Base-by-base conservation (phyloP, 805 yeast species). In the Wickerhamiella kazuoi region DNA sequence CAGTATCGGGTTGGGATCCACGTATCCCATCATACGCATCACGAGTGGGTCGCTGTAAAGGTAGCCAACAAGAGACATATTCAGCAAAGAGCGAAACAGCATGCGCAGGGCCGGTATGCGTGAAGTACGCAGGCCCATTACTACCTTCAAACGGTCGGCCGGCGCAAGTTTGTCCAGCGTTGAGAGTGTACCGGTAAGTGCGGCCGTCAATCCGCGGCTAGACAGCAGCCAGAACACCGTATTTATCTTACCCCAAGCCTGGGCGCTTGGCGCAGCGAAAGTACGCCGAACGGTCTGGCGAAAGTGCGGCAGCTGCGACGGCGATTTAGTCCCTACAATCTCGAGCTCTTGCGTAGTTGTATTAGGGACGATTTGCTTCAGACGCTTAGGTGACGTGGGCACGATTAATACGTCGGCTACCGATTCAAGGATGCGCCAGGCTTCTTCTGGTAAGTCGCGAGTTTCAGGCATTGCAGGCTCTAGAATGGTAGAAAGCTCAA, bases 71-170 rank as follows among this genome's bases (percentile, higher is more conserved):
- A 43, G 30, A 3, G 44, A 17, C 28, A 65, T 23, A 7, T 54
- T 37, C 16, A 42, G 31, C 34, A 67, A 38, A 17, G 60, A 47
- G 21, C 54, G 44, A 47, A 54, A 63, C 6, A 69, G 46, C 39
- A 56, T 50, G 34, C 69, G 57, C 37, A 61, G 57, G 11, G 45
- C 38, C 2, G 54, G 41, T 18, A 69, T 17, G 2, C 63, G 62
- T 6, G 73, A 64, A 41, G 54, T 54, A 26, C 62, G 50, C 72
- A 72, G 67, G 4, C 57, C 43, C 4, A 37, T 41, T 23, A 70
- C 44, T n/a, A 67, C 41, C 2, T 38, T 43, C 35, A 52, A 60
- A 16, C 62, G 50, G 44, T 68, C 62, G 7, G 24, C 37, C 2
- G 14, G 35, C 15, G 44, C 19, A 56, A 54, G 51, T 18, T 53